These are phyloP conservation scores for Monosporozyma unispora DNA, from an alignment of 805 yeast genomes.

Conservation along the genomic window DNA sequence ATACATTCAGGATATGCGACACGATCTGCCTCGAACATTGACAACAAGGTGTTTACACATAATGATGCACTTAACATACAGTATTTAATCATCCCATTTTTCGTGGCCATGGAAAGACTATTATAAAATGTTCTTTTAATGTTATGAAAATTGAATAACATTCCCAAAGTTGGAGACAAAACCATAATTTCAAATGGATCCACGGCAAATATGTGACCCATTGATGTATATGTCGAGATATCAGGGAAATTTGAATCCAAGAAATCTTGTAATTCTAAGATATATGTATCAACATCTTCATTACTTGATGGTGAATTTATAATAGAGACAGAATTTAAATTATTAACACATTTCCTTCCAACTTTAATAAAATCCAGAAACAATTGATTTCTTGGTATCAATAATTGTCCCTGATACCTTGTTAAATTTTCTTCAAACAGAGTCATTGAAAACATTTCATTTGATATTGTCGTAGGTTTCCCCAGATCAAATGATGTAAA, in stretches of 20 bases:
- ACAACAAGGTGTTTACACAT: slow-evolving; percentile 13
- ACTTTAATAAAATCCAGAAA: slow-evolving; percentile 10
- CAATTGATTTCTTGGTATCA: neutral
- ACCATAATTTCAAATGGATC: slow-evolving; percentile 20
- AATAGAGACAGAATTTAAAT: slow-evolving; percentile 6
- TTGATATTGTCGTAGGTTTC: slow-evolving; percentile 16
- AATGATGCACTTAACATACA: slow-evolving; percentile 13
- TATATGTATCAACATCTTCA: slow-evolving; percentile 7
- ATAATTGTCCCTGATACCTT: neutral
- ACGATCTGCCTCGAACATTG: slow-evolving; percentile 10
- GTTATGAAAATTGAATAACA: slow-evolving; percentile 17
- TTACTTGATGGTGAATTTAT: neutral
- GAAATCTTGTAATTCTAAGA: slow-evolving; percentile 10
- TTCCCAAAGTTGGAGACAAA: slow-evolving; percentile 16
- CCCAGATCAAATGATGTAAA: slow-evolving; percentile 24
- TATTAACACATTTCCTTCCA: slow-evolving; percentile 10
- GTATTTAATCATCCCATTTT: slow-evolving; percentile 16
- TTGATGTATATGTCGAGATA: slow-evolving; percentile 12
- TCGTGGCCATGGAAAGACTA: slow-evolving; percentile 4
- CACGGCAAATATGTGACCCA: slow-evolving; percentile 8
- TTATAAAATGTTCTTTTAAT: slow-evolving; percentile 11
- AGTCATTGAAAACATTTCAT: slow-evolving; percentile 8
- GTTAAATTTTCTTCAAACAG: neutral
- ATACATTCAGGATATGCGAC: neutral
- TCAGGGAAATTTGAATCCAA: slow-evolving; percentile 12